Percentiles rank a stretch among this genome's conserved stretches.
phyloP scores from a whole-genome alignment of 108 stramenopile genomes.

The Nitzschia sp. region DNA sequence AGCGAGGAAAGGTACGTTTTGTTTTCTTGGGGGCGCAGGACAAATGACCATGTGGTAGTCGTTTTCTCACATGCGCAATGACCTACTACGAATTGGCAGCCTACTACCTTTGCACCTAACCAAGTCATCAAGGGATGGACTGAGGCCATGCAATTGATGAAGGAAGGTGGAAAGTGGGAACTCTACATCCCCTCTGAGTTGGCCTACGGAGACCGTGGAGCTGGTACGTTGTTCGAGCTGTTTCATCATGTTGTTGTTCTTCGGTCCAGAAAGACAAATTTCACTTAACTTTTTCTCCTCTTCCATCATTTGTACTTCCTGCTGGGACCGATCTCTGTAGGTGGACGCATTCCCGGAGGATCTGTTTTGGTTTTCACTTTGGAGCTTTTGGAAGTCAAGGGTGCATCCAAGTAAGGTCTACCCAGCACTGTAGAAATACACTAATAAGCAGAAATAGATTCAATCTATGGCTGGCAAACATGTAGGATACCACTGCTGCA shows the following conservation, averaged over 20 bases:
- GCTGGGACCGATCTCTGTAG: background rate
- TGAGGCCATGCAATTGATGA: conserved; percentile 96
- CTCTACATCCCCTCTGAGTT: conserved; percentile 91
- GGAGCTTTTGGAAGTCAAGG: conserved; percentile 87
- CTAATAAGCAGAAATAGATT: no score
- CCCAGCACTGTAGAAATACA: no score
- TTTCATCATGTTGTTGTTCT: background rate
- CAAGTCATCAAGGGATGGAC: conserved; percentile 91
- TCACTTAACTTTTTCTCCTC: background rate
- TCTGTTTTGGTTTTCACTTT: conserved; percentile 87
- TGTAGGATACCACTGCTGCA: no score
- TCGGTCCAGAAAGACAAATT: background rate
- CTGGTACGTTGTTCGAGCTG: conserved; percentile 20
- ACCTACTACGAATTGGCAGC: conserved; percentile 18
- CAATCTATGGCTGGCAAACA: no score
- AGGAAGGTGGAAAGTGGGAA: conserved; percentile 96
- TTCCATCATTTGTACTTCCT: background rate
- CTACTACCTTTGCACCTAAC: conserved; percentile 88
- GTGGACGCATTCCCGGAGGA: conserved; percentile 70
- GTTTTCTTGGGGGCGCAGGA: background rate
- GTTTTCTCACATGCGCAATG: no score
- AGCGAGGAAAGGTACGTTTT: conserved; percentile 52
- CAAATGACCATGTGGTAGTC: no score
- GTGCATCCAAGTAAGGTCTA: conserved; percentile 15
- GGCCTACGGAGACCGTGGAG: conserved; percentile 88